phyloP scores from a whole-genome alignment of 495 filamentous ascomycete genomes.

The Cairneyella variabilis region DNA sequence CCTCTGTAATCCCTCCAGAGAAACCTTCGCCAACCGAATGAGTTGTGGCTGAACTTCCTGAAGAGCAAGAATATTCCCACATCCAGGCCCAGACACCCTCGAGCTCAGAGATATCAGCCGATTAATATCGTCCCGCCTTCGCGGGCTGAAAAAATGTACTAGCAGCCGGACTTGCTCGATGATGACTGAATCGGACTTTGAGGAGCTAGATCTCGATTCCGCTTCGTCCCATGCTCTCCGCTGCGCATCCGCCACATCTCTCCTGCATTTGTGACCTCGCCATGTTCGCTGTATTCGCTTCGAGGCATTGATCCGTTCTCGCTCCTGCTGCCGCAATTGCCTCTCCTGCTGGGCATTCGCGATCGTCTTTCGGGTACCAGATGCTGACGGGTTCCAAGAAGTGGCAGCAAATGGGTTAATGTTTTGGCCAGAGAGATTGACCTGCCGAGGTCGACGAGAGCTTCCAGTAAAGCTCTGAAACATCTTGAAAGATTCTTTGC shows the following conservation, averaged over 20 bases:
- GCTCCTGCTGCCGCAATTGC: conserved; percentile 71
- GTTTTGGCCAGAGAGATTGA: conserved; percentile 88
- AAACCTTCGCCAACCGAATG: conserved; percentile 41
- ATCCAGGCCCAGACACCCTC: conserved; percentile 9
- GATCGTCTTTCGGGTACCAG: conserved; percentile 70
- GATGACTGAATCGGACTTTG: conserved; percentile 21
- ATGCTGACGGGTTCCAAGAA: conserved; percentile 39
- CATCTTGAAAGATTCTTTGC: conserved; percentile 46
- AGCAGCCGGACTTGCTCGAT: conserved; percentile 26
- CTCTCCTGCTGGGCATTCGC: conserved; percentile 85
- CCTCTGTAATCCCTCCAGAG: conserved; percentile 38
- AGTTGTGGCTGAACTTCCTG: conserved; percentile 26
- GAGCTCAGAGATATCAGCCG: conserved; percentile 18
- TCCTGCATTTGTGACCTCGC: conserved; percentile 71
- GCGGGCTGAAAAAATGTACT: conserved; percentile 27
- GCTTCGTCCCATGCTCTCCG: conserved; percentile 64
- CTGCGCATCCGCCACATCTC: conserved; percentile 50
- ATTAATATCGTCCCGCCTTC: conserved; percentile 19
- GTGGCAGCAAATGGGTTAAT: conserved; percentile 67
- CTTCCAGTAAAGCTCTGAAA: conserved; percentile 86
- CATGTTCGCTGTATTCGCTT: conserved; percentile 75
- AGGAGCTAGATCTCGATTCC: conserved; percentile 5
- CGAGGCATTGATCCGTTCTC: conserved; percentile 71
- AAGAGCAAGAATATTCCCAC: conserved; percentile 10
- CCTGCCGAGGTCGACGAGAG: conserved; percentile 79